Evolutionary conservation across 1,284 basidiomycete species (phyloP), one percentile per base, ranked within the genome.

Genomic region (Stereum hirsutum): DNA sequence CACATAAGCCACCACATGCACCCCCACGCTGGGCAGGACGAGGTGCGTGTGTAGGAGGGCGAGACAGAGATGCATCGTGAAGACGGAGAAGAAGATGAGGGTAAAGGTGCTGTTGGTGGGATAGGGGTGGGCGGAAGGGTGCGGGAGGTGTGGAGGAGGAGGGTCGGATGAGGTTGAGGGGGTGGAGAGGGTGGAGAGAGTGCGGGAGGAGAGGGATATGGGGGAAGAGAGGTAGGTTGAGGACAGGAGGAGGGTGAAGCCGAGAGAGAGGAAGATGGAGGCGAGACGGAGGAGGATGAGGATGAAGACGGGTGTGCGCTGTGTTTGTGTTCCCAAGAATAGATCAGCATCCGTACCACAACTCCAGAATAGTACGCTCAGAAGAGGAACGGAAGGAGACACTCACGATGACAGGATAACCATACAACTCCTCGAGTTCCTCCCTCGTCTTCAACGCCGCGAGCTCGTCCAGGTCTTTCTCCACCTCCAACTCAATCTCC

Each of bases 261-360:
- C 84, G 20, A 87, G 55, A 4, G 81, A 76, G 40, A 85, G 69
- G 5, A 87, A 57, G 48, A 86, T 70, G 3, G 78, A 72, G 57
- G 85, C 83, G 49, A 86, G 60, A 43, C 85, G 74, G 56, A 86
- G 81, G 39, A 89, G 66, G 54, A 77, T 81, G 5, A 78, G 74
- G 23, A 89, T 70, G 54, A 87, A 83, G 12, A 84, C 76, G 1
- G 86, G 86, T 23, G 89, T 84, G 52, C 68, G 69, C 81, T 86
- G 53, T 7, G 41, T 15, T 31, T 39, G 19, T 37, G 33, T 37
- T n/a, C n/a, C n/a, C n/a, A n/a, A n/a, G n/a, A n/a, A n/a, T n/a
- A n/a, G n/a, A n/a, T n/a, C n/a, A n/a, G n/a, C n/a, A n/a, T n/a
- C n/a, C n/a, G n/a, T n/a, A n/a, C n/a, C n/a, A n/a, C n/a, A n/a